A percentile compares a stretch with the other conserved stretches of the same genome.
Evolutionary conservation across 495 filamentous ascomycete species (phyloP).

Genomic region (Collariella sp.): DNA sequence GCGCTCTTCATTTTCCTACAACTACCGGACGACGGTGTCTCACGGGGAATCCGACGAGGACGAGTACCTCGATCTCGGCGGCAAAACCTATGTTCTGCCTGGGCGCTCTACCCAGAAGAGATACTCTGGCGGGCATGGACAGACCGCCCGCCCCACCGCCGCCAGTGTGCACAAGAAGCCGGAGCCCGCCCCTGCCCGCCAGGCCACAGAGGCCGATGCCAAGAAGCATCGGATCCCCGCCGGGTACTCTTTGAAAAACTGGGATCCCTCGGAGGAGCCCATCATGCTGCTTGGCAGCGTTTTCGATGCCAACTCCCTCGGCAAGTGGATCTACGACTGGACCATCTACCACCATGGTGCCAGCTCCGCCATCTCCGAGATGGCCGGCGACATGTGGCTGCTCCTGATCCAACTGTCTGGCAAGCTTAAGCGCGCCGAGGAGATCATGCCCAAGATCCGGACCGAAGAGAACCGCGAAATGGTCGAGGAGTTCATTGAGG

Average conservation of each 20-base stretch:
- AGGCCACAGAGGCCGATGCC: conserved; percentile 82
- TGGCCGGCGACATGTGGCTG: conserved; percentile 93
- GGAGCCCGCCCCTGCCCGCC: conserved; percentile 32
- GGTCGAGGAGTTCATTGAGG: conserved; percentile 85
- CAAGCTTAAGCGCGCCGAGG: conserved; percentile 87
- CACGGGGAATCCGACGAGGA: conserved; percentile 55
- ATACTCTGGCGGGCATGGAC: conserved; percentile 41
- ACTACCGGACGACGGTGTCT: conserved; percentile 40
- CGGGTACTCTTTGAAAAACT: conserved; percentile 96
- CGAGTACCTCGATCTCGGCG: conserved; percentile 47
- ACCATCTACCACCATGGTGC: conserved; percentile 87
- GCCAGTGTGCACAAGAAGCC: conserved; percentile 30
- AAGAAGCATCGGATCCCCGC: conserved; percentile 71
- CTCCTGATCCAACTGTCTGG: conserved; percentile 91
- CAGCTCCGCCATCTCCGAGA: conserved; percentile 77
- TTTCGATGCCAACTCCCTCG: conserved; percentile 94
- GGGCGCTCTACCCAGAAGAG: conserved; percentile 36
- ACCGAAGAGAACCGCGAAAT: conserved; percentile 64
- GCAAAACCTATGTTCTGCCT: conserved; percentile 39
- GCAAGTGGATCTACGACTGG: conserved; percentile 99
- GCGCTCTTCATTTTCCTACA: conserved; percentile 43
- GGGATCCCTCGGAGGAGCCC: conserved; percentile 87
- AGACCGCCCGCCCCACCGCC: conserved; percentile 36
- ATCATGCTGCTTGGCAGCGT: conserved; percentile 92
- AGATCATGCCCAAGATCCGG: conserved; percentile 66